phyloP scores from a whole-genome alignment of 2,329 filamentous ascomycete genomes.

The Pseudocercospora fijiensis region DNA sequence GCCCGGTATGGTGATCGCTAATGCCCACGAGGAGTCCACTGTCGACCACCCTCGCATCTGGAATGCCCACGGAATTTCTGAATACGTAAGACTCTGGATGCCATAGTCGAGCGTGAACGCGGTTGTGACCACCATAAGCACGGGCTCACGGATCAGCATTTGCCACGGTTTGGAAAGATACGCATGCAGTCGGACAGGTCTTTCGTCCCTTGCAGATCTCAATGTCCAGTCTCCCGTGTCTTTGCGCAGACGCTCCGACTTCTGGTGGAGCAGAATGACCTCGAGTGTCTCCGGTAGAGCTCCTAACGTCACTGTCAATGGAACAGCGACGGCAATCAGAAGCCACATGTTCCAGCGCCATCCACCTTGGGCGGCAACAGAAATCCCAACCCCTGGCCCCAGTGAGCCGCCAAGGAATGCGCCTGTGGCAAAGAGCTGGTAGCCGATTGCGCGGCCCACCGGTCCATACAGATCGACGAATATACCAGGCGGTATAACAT shows the following conservation, averaged over 20 bases:
- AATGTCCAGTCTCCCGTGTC: conserved; percentile 28
- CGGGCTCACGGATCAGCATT: conserved; percentile 20
- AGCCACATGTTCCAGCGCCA: conserved; percentile 28
- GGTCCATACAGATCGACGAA: conserved; percentile 33
- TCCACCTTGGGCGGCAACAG: conserved; percentile 16
- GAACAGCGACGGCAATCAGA: not conserved
- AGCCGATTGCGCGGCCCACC: conserved; percentile 18
- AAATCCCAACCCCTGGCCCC: conserved; percentile 16
- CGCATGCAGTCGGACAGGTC: conserved; percentile 6
- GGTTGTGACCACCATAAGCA: conserved; percentile 22
- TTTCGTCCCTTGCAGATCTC: conserved; percentile 13
- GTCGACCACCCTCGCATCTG: conserved; percentile 7
- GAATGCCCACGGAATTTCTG: conserved; percentile 17
- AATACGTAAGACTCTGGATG: conserved; percentile 37
- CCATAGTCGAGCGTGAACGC: conserved; percentile 39
- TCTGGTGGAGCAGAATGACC: conserved; percentile 8
- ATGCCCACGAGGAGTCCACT: conserved; percentile 3
- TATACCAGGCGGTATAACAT: conserved; percentile 51
- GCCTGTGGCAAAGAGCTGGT: conserved; percentile 19
- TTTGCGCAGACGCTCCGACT: conserved; percentile 4
- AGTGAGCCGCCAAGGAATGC: conserved; percentile 22
- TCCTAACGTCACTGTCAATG: conserved; percentile 2
- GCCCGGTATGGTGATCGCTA: conserved; percentile 12
- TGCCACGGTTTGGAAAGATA: conserved; percentile 20
- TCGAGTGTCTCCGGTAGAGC: conserved; percentile 25